These are phyloP conservation scores for Karstenula rhodostoma DNA, from an alignment of 2,329 filamentous ascomycete species.

Conservation along the genomic window DNA sequence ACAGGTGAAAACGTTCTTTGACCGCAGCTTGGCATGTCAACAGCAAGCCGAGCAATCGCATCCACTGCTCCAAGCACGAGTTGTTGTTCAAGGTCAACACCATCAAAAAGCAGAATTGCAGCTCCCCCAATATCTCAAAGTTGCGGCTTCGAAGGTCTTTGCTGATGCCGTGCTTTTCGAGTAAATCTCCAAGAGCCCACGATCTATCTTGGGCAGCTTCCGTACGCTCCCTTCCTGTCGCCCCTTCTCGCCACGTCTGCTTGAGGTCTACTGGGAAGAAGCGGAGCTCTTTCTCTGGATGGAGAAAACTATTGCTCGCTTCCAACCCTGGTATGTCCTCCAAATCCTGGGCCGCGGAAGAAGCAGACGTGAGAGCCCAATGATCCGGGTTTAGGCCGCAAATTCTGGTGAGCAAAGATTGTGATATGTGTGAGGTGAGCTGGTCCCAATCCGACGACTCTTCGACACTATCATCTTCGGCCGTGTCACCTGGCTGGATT, in stretches of 20 bases:
- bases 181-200: conserved; percentile 66
- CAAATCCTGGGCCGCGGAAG: conserved; percentile 63
- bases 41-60: conserved; percentile 63
- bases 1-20: conserved; percentile 57
- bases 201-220: conserved; percentile 69
- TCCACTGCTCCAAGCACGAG: conserved; percentile 73
- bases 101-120: conserved; percentile 71
- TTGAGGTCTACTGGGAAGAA: conserved; percentile 68
- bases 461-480: conserved; percentile 46
- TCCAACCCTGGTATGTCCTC: conserved; percentile 68
- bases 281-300: conserved; percentile 54
- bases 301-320: conserved; percentile 35
- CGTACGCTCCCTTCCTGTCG: conserved; percentile 68
- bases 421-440: conserved; percentile 61
- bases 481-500: conserved; percentile 38
- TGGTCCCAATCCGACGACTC: conserved; percentile 62
- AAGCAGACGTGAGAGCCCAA: conserved; percentile 67
- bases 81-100: conserved; percentile 70
- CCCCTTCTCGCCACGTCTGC: conserved; percentile 68
- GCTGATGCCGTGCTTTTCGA: conserved; percentile 53
- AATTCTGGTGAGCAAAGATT: conserved; percentile 60
- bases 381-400: conserved; percentile 55
- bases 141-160: conserved; percentile 35
- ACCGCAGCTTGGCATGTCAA: conserved; percentile 65
- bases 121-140: conserved; percentile 60